Evolutionary conservation across 2,329 filamentous ascomycete species (phyloP), one percentile per base, ranked within the genome.

Genomic region (Ambrosiella beaveri): DNA sequence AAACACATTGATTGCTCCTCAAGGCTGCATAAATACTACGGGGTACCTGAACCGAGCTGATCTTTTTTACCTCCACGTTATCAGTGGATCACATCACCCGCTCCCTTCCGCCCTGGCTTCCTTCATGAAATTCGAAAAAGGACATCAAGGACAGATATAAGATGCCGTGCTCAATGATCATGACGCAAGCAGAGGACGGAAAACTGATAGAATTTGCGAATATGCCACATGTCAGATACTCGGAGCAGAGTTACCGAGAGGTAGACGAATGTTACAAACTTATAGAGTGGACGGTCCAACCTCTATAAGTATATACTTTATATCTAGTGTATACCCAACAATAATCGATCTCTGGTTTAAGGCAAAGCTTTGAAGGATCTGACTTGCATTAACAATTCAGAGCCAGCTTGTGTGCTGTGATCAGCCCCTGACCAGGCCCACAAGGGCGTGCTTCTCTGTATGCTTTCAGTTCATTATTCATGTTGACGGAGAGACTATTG

Each of bases 21-120:
- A 52, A 51, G 56, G 47, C 47, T 57, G 56, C 56, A 57, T 57
- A 38, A 36, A 57, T 40, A 15, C 41, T 50, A 56, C 54, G 40
- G 45, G 44, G 56, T 57, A 57, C 56, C 56, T 57, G 56, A 57
- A n/a, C 56, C 19, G 47, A 57, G 45, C 45, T 57, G 44, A 51
- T 40, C 11, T 50, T 51, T 57, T 52, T 47, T 47, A 47, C 56
- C 38, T 40, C 55, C 45, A 50, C 47, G 7, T 49, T n/a, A 45
- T 45, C 36, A 58, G 56, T 45, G 19, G 19, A 60, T 47, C 45
- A 35, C 47, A 51, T n/a, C 39, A 7, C 39, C 7, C 13, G 27
- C 17, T 47, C 47, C 19, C 27, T 51, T 19, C 19, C 19, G 47
- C 47, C 47, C 19, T 51, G 27, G 47, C 27, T 51, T 36, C 47